A percentile compares a stretch with the other conserved stretches of the same genome.
Evolutionary conservation across 2,329 filamentous ascomycete genomes (phyloP).

Genomic region (Ascochyta lentis): DNA sequence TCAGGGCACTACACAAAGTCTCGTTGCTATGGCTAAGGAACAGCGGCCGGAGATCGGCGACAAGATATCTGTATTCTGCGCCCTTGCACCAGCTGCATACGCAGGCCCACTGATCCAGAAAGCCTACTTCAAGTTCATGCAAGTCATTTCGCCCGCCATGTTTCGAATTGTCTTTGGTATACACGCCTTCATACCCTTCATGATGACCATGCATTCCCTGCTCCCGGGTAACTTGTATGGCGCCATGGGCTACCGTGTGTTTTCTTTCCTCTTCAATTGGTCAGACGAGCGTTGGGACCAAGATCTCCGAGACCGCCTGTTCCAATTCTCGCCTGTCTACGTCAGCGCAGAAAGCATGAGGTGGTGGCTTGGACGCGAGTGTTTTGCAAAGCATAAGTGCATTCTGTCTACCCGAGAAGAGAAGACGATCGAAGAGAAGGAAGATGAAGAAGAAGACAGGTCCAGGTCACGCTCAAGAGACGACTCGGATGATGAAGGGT

Average conservation of each 20-base stretch:
- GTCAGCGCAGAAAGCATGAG: conserved; percentile 89
- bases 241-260: conserved; percentile 84
- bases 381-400: conserved; percentile 84
- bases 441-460: conserved; percentile 49
- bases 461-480: conserved; percentile 19
- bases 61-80: conserved; percentile 87
- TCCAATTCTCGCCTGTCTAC: conserved; percentile 91
- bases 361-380: conserved; percentile 92
- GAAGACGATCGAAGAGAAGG: conserved; percentile 65
- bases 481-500: conserved; percentile 25
- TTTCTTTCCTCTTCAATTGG: conserved; percentile 90
- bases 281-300: conserved; percentile 84
- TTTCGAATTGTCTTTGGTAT: conserved; percentile 89
- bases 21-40: conserved; percentile 87
- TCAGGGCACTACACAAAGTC: conserved; percentile 87
- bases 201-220: conserved; percentile 81
- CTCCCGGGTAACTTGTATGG: conserved; percentile 75
- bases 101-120: conserved; percentile 85
- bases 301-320: conserved; percentile 79
- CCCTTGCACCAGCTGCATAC: conserved; percentile 87
- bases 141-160: conserved; percentile 73
- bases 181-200: conserved; percentile 90
- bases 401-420: conserved; percentile 82
- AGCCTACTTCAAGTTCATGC: conserved; percentile 92
- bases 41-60: conserved; percentile 84